A percentile compares a stretch with the other conserved stretches of the same genome.
Conservation (phyloP, 179 eudicot species). For the Patellifolia procumbens region DNA sequence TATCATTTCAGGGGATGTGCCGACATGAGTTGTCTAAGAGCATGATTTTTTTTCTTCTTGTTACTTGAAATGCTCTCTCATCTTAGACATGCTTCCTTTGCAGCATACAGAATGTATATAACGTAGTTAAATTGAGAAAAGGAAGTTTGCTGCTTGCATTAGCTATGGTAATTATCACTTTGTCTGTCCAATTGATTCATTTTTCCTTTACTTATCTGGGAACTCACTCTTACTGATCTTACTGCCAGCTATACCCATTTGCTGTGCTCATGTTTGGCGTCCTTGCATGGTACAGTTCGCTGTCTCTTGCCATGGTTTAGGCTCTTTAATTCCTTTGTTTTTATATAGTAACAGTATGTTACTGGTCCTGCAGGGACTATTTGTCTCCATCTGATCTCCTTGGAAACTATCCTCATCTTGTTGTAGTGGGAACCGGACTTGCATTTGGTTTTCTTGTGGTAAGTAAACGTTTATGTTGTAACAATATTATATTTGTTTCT, state of each 20-base stretch:
- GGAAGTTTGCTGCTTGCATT: slow-evolving; percentile 84
- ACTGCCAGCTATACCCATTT: slow-evolving; percentile 81
- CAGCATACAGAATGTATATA: slow-evolving; percentile 76
- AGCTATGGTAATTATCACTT: slow-evolving; percentile 69
- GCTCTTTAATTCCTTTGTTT: slow-evolving; percentile 11
- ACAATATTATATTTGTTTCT: no score
- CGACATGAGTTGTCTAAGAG: background rate
- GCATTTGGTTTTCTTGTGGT: slow-evolving; percentile 99
- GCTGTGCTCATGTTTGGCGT: slow-evolving; percentile 80
- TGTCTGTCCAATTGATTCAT: background rate
- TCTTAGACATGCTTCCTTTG: slow-evolving; percentile 29
- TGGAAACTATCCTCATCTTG: slow-evolving; percentile 76
- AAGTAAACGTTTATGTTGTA: slow-evolving; percentile 20
- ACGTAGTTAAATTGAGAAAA: slow-evolving; percentile 69
- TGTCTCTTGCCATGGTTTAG: slow-evolving; percentile 10
- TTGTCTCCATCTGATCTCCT: slow-evolving; percentile 76
- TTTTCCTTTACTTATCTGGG: background rate
- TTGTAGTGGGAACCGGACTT: slow-evolving; percentile 85
- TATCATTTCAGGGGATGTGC: slow-evolving; percentile 6
- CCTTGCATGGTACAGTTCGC: slow-evolving; percentile 61
- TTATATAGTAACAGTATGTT: slow-evolving; percentile 13
- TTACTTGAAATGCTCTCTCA: background rate
- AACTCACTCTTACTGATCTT: slow-evolving; percentile 23
- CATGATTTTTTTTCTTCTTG: background rate
- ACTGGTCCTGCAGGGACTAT: slow-evolving; percentile 66